phyloP scores from a whole-genome alignment of 2,329 filamentous ascomycete species.

The Raffaelea ambrosiae region DNA sequence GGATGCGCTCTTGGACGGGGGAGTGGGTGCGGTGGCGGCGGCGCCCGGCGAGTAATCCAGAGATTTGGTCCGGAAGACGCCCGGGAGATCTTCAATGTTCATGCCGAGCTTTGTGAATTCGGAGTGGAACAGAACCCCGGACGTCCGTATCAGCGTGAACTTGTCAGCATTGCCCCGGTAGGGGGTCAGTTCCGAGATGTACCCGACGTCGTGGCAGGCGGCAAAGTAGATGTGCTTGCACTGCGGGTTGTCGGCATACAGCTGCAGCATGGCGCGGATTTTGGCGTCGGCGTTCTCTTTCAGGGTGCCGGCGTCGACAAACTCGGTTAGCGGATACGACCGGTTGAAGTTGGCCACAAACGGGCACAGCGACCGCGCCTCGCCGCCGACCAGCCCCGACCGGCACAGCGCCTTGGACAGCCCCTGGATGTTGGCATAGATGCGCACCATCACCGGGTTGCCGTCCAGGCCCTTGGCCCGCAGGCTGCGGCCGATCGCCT shows the following conservation, averaged over 20 bases:
- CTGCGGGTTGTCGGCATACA: slow-evolving; percentile 49
- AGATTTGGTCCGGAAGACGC: slow-evolving; percentile 40
- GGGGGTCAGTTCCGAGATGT: slow-evolving; percentile 46
- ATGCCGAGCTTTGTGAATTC: slow-evolving; percentile 45
- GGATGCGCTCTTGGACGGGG: background rate
- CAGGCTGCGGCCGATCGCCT: slow-evolving; percentile 38
- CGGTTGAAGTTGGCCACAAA: slow-evolving; percentile 50
- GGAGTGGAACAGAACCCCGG: slow-evolving; percentile 37
- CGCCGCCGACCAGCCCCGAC: slow-evolving; percentile 38
- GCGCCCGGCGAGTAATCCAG: no score
- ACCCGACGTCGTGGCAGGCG: slow-evolving; percentile 52
- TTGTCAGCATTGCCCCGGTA: slow-evolving; percentile 38
- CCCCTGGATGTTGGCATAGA: slow-evolving; percentile 47
- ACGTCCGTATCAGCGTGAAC: slow-evolving; percentile 44
- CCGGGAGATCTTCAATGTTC: slow-evolving; percentile 39
- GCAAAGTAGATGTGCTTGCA: slow-evolving; percentile 59
- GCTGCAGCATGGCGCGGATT: slow-evolving; percentile 37
- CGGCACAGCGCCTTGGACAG: slow-evolving; percentile 41
- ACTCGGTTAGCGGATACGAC: slow-evolving; percentile 50
- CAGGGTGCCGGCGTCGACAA: slow-evolving; percentile 51
- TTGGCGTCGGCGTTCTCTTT: slow-evolving; percentile 55
- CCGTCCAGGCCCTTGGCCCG: slow-evolving; percentile 37
- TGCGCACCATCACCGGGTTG: slow-evolving; percentile 44
- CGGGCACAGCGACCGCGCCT: slow-evolving; percentile 45
- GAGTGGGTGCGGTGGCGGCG: background rate